These are phyloP conservation scores for Euphorbia celastroides DNA, from an alignment of 441 rosid species.

Conservation along the genomic window DNA sequence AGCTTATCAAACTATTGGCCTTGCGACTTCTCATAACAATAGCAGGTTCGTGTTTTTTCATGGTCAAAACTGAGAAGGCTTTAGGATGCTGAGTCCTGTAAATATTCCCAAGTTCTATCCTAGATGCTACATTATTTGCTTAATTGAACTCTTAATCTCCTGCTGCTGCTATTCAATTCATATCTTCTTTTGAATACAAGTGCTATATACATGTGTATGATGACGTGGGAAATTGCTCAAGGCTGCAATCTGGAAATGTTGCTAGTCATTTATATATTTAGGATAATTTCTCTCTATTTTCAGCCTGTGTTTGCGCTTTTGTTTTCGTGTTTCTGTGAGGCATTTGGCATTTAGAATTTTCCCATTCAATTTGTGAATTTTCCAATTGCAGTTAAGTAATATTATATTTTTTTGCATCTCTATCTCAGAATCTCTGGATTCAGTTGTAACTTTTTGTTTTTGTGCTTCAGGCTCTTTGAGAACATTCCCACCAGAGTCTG, in stretches of 20 bases:
- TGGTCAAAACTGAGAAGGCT: not conserved
- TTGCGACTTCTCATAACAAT: not conserved
- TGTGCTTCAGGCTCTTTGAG: slow-evolving; percentile 22
- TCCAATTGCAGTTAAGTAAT: not conserved
- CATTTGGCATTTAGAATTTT: too few species aligned
- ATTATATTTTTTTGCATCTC: not conserved
- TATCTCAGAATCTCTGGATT: not conserved
- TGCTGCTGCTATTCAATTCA: not conserved
- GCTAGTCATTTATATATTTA: not conserved
- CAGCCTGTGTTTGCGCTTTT: not conserved
- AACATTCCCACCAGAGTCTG: slow-evolving; percentile 65
- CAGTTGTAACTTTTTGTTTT: not conserved
- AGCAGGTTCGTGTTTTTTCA: not conserved
- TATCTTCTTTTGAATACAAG: not conserved
- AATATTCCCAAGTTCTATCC: not conserved
- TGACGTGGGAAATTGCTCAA: not conserved
- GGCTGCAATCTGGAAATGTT: not conserved
- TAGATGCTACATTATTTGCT: not conserved
- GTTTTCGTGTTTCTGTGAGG: not conserved
- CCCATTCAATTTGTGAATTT: too few species aligned
- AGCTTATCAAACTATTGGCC: too few species aligned
- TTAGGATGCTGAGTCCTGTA: not conserved
- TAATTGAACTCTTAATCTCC: not conserved
- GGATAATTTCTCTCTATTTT: not conserved
- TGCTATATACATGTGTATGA: not conserved